These are phyloP conservation scores for Geosmithia morbida DNA, from an alignment of 2,329 filamentous ascomycete genomes.

Conservation along the genomic window DNA sequence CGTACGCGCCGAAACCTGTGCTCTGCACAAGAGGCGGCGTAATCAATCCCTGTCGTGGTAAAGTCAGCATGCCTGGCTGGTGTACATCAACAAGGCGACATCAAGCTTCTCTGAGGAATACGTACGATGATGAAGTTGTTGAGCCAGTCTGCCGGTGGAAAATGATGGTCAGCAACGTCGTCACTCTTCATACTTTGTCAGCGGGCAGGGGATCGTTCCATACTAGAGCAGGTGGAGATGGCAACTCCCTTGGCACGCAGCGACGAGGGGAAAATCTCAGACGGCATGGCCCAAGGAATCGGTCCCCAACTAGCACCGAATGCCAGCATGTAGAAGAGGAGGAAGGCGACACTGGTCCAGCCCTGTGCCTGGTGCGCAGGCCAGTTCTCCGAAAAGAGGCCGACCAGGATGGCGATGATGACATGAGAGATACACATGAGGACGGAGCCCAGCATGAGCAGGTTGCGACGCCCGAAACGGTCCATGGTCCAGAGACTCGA, in stretches of 20 bases:
- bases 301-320: constrained; percentile 47
- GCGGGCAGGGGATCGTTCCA: neutral
- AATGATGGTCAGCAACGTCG: neutral
- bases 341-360: constrained; percentile 14
- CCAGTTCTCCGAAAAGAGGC: constrained; percentile 10
- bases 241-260: constrained; percentile 50
- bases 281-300: constrained; percentile 29
- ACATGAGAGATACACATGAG: constrained; percentile 12
- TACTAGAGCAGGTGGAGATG: constrained; percentile 37
- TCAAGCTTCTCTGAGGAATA: neutral
- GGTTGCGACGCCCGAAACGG: constrained; percentile 10
- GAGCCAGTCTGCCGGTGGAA: constrained; percentile 27
- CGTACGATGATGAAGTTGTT: constrained; percentile 44
- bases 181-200: neutral
- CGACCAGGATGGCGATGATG: constrained; percentile 12
- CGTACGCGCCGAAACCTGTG: constrained; percentile 32
- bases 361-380: constrained; percentile 9
- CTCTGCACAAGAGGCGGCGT: constrained; percentile 44
- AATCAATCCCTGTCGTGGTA: constrained; percentile 20
- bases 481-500: constrained; percentile 14
- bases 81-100: neutral
- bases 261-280: constrained; percentile 47
- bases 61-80: neutral
- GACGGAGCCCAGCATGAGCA: constrained; percentile 11
- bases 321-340: constrained; percentile 39